These are phyloP conservation scores for Eleusine indica DNA, from an alignment of 176 grass and related monocot species.

Conservation along the genomic window DNA sequence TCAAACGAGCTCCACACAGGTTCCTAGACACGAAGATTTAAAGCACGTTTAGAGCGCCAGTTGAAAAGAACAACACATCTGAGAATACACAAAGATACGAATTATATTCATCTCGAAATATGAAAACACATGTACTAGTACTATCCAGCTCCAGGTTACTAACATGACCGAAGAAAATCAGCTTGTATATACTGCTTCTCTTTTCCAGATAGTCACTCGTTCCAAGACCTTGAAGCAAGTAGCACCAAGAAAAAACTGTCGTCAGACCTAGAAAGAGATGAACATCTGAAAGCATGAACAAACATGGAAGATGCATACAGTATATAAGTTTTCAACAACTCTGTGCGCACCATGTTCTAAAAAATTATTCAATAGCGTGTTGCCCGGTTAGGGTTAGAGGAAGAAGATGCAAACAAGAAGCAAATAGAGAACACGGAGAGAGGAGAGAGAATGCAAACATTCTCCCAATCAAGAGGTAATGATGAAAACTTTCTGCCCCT, in stretches of 20 bases:
- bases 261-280: neutral
- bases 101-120: neutral
- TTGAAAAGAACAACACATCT: constrained; percentile 8
- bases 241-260: neutral
- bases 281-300: constrained; percentile 10
- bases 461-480: constrained; percentile 62
- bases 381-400: neutral
- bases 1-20: neutral
- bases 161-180: neutral
- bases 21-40: neutral
- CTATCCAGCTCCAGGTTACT: neutral
- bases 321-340: neutral
- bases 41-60: neutral
- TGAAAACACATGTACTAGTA: neutral
- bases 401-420: neutral
- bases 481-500: constrained; percentile 67
- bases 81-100: neutral
- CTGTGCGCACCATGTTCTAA: no score
- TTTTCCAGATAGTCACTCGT: neutral
- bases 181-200: neutral
- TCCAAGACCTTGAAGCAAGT: neutral
- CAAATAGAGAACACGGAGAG: neutral
- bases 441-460: constrained; percentile 45
- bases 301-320: neutral
- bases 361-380: neutral